These are phyloP conservation scores for Penicillium sp. DNA, from an alignment of 2,329 filamentous ascomycete genomes.

Conservation along the genomic window DNA sequence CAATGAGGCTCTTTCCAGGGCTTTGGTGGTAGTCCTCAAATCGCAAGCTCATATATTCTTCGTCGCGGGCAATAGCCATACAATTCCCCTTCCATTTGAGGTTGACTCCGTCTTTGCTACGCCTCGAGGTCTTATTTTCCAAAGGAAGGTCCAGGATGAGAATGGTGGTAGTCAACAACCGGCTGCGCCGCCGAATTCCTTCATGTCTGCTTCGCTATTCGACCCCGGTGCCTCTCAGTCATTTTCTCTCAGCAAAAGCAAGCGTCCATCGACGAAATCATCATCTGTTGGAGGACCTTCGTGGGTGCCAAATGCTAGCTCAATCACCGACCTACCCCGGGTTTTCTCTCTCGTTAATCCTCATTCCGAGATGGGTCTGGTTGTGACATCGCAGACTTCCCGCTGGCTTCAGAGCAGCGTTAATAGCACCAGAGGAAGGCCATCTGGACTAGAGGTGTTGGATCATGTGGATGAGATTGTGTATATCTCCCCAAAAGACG, in stretches of 20 bases:
- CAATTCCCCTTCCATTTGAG: slow-evolving; percentile 92
- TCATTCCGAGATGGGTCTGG: slow-evolving; percentile 76
- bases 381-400: slow-evolving; percentile 58
- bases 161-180: slow-evolving; percentile 29
- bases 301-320: slow-evolving; percentile 55
- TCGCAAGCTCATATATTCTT: slow-evolving; percentile 94
- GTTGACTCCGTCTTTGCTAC: slow-evolving; percentile 82
- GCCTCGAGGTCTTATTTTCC: slow-evolving; percentile 78
- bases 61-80: slow-evolving; percentile 79
- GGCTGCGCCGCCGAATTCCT: slow-evolving; percentile 74
- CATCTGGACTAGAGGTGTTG: slow-evolving; percentile 55
- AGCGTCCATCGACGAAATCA: slow-evolving; percentile 49
- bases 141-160: slow-evolving; percentile 62
- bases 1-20: slow-evolving; percentile 46
- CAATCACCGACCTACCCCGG: slow-evolving; percentile 56
- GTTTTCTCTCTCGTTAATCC: slow-evolving; percentile 84
- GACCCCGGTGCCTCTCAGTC: slow-evolving; percentile 34
- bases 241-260: slow-evolving; percentile 27
- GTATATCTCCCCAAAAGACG: slow-evolving; percentile 71
- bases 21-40: slow-evolving; percentile 85
- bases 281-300: slow-evolving; percentile 53
- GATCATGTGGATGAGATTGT: slow-evolving; percentile 78
- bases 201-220: slow-evolving; percentile 65
- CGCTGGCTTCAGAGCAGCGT: slow-evolving; percentile 28
- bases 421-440: slow-evolving; percentile 19